A percentile compares a stretch with the other conserved stretches of the same genome.
Conservation (phyloP, 2,329 filamentous ascomycete genomes). For the Verticillium zaregamsianum region DNA sequence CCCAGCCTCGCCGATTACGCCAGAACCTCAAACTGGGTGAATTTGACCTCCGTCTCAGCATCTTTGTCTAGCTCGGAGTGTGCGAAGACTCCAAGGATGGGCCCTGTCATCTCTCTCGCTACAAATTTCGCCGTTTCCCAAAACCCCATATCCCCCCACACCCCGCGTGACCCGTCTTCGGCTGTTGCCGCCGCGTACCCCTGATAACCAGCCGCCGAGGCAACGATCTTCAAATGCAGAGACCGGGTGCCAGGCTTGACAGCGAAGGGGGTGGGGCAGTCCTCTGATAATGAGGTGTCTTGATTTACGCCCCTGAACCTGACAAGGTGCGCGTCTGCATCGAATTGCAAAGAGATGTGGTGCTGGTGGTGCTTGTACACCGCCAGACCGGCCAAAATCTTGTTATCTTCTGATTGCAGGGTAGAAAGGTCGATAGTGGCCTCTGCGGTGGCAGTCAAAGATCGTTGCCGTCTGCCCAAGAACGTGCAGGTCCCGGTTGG, state of each 20-base stretch:
- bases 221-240: background rate
- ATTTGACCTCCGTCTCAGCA: background rate
- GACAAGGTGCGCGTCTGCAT: no score
- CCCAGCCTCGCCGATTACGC: no score
- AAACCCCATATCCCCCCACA: background rate
- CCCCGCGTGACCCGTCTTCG: background rate
- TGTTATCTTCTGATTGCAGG: no score
- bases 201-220: background rate
- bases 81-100: background rate
- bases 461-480: constrained; percentile 1
- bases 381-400: no score
- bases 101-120: background rate
- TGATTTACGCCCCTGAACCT: no score
- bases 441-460: background rate
- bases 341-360: no score
- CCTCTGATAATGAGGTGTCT: no score
- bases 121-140: background rate
- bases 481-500: constrained; percentile 2
- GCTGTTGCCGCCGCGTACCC: background rate
- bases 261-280: no score
- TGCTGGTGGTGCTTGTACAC: no score
- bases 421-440: background rate
- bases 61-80: background rate
- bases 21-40: background rate
- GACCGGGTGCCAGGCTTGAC: background rate